phyloP scores from a whole-genome alignment of 164 flowering plant genomes.

The Aristolochia fimbriata region DNA sequence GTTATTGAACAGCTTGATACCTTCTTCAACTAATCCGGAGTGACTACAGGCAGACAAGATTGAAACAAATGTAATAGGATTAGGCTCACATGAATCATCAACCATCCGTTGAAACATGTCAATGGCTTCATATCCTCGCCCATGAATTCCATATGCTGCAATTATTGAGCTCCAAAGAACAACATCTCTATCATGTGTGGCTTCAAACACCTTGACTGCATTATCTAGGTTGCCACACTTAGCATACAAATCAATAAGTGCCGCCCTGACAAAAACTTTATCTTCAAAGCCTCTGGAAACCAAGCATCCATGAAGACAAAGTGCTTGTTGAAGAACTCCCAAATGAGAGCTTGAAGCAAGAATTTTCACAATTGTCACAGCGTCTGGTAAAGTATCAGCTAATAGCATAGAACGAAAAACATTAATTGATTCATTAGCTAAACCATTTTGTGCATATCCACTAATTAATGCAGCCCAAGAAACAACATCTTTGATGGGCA shows the following conservation, averaged over 20 bases:
- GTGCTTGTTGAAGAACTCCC: constrained; percentile 39
- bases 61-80: constrained; percentile 41
- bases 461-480: constrained; percentile 40
- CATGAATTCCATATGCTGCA: constrained; percentile 45
- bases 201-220: constrained; percentile 28
- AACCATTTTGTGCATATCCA: constrained; percentile 43
- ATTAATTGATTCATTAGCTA: constrained; percentile 29
- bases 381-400: constrained; percentile 32
- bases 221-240: constrained; percentile 44
- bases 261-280: constrained; percentile 35
- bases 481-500: constrained; percentile 46
- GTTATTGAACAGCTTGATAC: constrained; percentile 26
- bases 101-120: constrained; percentile 27
- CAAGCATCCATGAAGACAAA: constrained; percentile 45
- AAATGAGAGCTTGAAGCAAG: constrained; percentile 38
- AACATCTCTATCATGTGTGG: constrained; percentile 25
- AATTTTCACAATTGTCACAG: constrained; percentile 41
- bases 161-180: constrained; percentile 55
- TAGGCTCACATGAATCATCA: constrained; percentile 28
- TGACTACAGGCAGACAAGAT: constrained; percentile 53
- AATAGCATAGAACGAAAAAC: constrained; percentile 36
- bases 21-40: constrained; percentile 41
- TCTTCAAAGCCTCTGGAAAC: constrained; percentile 25
- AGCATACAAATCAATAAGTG: constrained; percentile 47
- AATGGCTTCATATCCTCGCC: constrained; percentile 38